Conservation (phyloP, 176 grass and related monocot species). For the Eragrostis curvula region DNA sequence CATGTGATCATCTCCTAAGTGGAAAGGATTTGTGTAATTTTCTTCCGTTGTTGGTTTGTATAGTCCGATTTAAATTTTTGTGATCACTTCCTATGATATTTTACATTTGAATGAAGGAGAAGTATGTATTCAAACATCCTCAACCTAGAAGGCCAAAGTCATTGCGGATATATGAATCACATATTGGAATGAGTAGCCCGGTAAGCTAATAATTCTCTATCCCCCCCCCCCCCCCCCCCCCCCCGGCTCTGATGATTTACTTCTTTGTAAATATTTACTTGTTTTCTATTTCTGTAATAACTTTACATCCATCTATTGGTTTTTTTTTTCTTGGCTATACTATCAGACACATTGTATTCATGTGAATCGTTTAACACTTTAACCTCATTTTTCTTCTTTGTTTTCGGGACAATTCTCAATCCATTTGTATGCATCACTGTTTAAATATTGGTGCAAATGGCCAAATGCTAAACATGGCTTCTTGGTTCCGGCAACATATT, state of each 20-base stretch:
- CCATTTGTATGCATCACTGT: not conserved
- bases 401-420: conserved; percentile 10
- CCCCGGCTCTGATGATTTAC: not conserved
- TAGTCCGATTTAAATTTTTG: not conserved
- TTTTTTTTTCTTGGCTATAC: not conserved
- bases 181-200: conserved; percentile 97
- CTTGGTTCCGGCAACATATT: conserved; percentile 15
- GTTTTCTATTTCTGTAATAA: not conserved
- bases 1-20: conserved; percentile 25
- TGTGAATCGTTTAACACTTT: no score
- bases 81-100: conserved; percentile 24
- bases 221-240: conserved; percentile 11
- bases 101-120: conserved; percentile 71
- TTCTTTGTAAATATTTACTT: not conserved
- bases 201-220: conserved; percentile 49
- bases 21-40: not conserved
- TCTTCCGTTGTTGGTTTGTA: not conserved
- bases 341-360: conserved; percentile 16
- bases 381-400: conserved; percentile 5
- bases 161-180: conserved; percentile 91
- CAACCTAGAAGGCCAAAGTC: conserved; percentile 91
- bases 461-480: conserved; percentile 9
- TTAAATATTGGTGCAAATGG: not conserved
- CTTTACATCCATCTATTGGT: not conserved
- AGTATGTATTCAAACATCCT: conserved; percentile 86